phyloP scores from a whole-genome alignment of 306 rosid species.

The Cicer chorassanicum region DNA sequence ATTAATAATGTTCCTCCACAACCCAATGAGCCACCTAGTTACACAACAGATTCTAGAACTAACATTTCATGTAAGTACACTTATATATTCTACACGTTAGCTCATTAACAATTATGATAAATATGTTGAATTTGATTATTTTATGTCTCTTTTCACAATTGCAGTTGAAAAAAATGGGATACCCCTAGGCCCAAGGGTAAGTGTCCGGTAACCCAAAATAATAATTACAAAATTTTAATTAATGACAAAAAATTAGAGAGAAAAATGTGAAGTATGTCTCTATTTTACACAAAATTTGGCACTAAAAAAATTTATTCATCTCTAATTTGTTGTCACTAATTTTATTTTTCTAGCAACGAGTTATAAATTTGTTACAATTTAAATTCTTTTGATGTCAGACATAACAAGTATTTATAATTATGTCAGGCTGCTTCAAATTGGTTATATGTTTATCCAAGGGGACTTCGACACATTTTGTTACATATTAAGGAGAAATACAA shows the following conservation, averaged over 20 bases:
- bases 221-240: background rate
- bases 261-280: background rate
- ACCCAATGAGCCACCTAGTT: conserved; percentile 37
- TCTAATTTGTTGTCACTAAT: too few species aligned
- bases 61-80: conserved; percentile 39
- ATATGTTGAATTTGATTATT: background rate
- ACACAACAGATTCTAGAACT: conserved; percentile 43
- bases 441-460: conserved; percentile 39
- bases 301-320: background rate
- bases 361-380: background rate
- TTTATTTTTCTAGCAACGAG: too few species aligned
- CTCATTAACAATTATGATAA: background rate
- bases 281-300: background rate
- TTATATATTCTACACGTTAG: background rate
- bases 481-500: conserved; percentile 16
- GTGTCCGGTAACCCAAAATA: background rate
- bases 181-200: conserved; percentile 41
- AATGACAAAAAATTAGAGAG: background rate
- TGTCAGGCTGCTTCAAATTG: conserved; percentile 57
- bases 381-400: background rate
- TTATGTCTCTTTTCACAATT: background rate
- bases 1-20: conserved; percentile 32
- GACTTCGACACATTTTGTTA: conserved; percentile 29
- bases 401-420: background rate
- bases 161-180: conserved; percentile 36